Evolutionary conservation across 805 yeast genomes (phyloP).

Genomic region (Cyberlindnera misumaiensis): DNA sequence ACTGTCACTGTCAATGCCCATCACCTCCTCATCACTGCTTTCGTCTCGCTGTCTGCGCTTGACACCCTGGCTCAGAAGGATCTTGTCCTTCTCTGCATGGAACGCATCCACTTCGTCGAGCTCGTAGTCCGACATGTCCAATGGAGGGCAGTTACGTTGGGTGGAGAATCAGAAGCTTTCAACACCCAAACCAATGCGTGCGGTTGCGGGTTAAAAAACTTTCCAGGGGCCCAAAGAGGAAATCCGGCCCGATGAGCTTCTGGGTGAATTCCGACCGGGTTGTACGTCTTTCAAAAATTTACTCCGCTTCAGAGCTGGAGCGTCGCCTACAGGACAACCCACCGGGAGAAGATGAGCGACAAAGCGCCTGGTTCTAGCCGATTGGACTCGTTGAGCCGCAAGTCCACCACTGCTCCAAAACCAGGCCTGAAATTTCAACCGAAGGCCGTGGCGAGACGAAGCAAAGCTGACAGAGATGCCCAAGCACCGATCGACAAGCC

Average conservation of each 20-base stretch:
- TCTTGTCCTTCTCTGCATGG: constrained; percentile 50
- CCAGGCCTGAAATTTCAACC: constrained; percentile 75
- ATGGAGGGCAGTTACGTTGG: no score
- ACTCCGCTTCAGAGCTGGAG: neutral
- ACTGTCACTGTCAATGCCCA: constrained; percentile 30
- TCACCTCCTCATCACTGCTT: constrained; percentile 45
- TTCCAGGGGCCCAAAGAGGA: neutral
- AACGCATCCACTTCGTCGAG: constrained; percentile 65
- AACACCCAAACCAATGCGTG: neutral
- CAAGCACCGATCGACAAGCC: constrained; percentile 44
- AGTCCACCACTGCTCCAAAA: constrained; percentile 28
- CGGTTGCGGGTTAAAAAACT: no score
- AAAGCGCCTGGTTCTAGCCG: constrained; percentile 22
- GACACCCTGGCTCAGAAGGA: constrained; percentile 43
- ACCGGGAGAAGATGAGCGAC: constrained; percentile 16
- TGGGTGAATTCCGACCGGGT: neutral
- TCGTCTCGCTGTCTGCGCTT: constrained; percentile 33
- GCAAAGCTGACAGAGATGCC: constrained; percentile 78
- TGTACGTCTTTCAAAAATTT: neutral
- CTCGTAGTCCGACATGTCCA: constrained; percentile 32
- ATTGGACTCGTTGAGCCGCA: constrained; percentile 33
- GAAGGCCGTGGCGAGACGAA: constrained; percentile 75
- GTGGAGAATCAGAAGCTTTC: no score
- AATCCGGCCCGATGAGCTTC: constrained; percentile 1
- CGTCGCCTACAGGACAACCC: no score